These are phyloP conservation scores for Geotrichum australiense DNA, from an alignment of 1,139 yeast genomes.

Conservation along the genomic window DNA sequence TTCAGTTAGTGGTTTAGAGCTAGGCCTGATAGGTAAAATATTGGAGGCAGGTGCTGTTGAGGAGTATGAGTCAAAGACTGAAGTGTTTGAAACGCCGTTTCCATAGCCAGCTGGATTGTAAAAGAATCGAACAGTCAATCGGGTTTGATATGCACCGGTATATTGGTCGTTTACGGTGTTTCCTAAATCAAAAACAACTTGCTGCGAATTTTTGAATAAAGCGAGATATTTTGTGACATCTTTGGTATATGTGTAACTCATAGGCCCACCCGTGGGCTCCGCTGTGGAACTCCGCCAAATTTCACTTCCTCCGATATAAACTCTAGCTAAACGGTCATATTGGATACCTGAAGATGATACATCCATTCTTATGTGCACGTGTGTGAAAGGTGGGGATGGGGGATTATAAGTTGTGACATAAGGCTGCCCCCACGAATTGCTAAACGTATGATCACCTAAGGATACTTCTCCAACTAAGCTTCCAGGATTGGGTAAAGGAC, in stretches of 20 bases:
- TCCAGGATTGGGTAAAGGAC: conserved; percentile 13
- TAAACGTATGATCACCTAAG: conserved; percentile 35
- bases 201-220: conserved; percentile 41
- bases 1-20: neutral
- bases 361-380: conserved; percentile 53
- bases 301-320: conserved; percentile 58
- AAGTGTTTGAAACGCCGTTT: neutral
- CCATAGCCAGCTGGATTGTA: conserved; percentile 23
- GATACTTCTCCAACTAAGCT: conserved; percentile 7
- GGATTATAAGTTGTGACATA: conserved; percentile 39
- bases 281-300: conserved; percentile 83
- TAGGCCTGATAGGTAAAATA: conserved; percentile 16
- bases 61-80: conserved; percentile 13
- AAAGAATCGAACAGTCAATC: conserved; percentile 49
- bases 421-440: conserved; percentile 54
- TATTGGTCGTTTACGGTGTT: conserved; percentile 51
- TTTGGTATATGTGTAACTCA: conserved; percentile 44
- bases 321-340: conserved; percentile 68
- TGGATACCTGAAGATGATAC: conserved; percentile 61
- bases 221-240: conserved; percentile 55
- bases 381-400: conserved; percentile 38
- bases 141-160: conserved; percentile 55
- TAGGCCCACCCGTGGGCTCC: conserved; percentile 54
- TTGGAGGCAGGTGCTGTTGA: conserved; percentile 16
- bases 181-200: conserved; percentile 47